phyloP scores from a whole-genome alignment of 768 basidiomycete species.

The Trametes gibbosa region DNA sequence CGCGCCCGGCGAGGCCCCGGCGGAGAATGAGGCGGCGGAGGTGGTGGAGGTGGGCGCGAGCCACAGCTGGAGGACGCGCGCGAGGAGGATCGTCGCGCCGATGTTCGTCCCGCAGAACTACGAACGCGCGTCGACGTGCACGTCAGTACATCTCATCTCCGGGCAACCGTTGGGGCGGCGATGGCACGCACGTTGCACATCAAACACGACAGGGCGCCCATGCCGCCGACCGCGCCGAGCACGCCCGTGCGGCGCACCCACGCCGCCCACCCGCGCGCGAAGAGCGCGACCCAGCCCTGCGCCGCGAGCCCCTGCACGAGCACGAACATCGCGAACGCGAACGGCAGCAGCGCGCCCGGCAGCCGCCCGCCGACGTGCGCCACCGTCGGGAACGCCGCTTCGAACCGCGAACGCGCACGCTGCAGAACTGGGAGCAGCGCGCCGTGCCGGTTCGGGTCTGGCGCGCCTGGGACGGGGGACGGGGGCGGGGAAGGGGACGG shows the following conservation, averaged over 20 bases:
- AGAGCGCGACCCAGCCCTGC: slow-evolving; percentile 87
- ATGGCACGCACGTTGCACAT: slow-evolving; percentile 57
- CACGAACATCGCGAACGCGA: slow-evolving; percentile 94
- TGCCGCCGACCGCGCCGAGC: slow-evolving; percentile 41
- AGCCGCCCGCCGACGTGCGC: slow-evolving; percentile 62
- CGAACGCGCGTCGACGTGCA: no score
- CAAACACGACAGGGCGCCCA: slow-evolving; percentile 70
- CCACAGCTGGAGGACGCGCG: slow-evolving; percentile 65
- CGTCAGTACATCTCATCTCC: no score
- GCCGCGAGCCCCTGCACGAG: slow-evolving; percentile 80
- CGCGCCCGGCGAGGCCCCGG: no score
- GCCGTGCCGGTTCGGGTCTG: slow-evolving; percentile 1
- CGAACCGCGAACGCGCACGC: slow-evolving; percentile 21
- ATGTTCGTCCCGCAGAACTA: slow-evolving; percentile 83
- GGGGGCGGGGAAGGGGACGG: not conserved
- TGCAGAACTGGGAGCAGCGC: slow-evolving; percentile 10
- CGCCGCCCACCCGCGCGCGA: slow-evolving; percentile 61
- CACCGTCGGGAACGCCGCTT: slow-evolving; percentile 63
- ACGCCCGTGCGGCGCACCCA: slow-evolving; percentile 39
- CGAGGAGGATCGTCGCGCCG: slow-evolving; percentile 85
- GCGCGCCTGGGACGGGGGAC: no score
- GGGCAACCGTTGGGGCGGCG: no score
- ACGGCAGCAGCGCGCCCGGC: slow-evolving; percentile 82
- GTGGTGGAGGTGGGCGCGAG: no score
- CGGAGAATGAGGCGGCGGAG: no score